Percentiles rank a stretch among this genome's conserved stretches.
These are phyloP conservation scores for Diaporthe aspalathi DNA, from an alignment of 2,329 filamentous ascomycete genomes.

Conservation along the genomic window DNA sequence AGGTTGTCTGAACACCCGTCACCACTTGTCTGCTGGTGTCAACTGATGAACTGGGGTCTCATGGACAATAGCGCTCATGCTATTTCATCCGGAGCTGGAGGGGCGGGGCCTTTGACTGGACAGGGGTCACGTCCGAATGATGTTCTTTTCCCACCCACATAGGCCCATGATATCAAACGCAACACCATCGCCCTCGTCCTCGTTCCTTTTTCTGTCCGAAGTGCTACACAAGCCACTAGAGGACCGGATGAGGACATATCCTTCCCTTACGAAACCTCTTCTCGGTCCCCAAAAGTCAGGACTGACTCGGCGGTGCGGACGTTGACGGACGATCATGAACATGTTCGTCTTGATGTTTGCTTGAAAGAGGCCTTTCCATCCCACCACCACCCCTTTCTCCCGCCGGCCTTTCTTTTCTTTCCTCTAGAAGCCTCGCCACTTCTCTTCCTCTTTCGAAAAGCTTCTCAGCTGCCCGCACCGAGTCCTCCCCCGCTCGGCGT, in stretches of 20 bases:
- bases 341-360: slow-evolving; percentile 27
- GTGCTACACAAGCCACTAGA: slow-evolving; percentile 20
- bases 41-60: slow-evolving; percentile 19
- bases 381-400: slow-evolving; percentile 1
- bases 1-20: slow-evolving; percentile 14
- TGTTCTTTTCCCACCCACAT: background rate
- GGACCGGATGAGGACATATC: slow-evolving; percentile 24
- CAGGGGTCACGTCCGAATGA: slow-evolving; percentile 15
- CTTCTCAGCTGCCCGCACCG: slow-evolving; percentile 12
- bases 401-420: background rate
- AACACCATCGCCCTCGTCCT: slow-evolving; percentile 14
- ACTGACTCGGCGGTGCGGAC: slow-evolving; percentile 13
- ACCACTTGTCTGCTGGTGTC: slow-evolving; percentile 20
- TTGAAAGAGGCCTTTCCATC: slow-evolving; percentile 32
- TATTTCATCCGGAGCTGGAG: slow-evolving; percentile 29
- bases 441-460: slow-evolving; percentile 9
- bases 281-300: slow-evolving; percentile 16
- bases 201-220: slow-evolving; percentile 14
- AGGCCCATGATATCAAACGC: slow-evolving; percentile 24
- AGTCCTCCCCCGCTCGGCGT: slow-evolving; percentile 4
- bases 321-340: slow-evolving; percentile 14
- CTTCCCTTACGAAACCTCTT: slow-evolving; percentile 17
- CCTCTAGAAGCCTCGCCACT: slow-evolving; percentile 15
- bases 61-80: slow-evolving; percentile 12
- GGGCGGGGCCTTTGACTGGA: slow-evolving; percentile 9